A percentile compares a stretch with the other conserved stretches of the same genome.
Evolutionary conservation across 1,284 basidiomycete species (phyloP).

Genomic region (Trametes polyzona): DNA sequence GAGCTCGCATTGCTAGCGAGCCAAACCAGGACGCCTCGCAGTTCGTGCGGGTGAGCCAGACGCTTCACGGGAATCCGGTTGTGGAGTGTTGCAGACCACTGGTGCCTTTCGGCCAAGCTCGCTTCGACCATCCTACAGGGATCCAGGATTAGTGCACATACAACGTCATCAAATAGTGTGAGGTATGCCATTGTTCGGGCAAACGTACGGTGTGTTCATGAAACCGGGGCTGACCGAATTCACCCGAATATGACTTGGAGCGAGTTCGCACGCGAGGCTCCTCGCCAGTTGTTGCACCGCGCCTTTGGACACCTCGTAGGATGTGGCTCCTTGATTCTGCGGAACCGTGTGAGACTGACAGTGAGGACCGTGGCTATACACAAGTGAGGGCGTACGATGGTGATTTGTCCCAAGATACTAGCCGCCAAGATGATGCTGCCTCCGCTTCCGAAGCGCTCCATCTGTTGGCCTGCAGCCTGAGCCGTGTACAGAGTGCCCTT

Average conservation of each 20-base stretch:
- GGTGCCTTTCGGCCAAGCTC: too few relatives aligned
- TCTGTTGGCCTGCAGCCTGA: slow-evolving; percentile 78
- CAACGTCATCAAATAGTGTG: too few relatives aligned
- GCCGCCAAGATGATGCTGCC: slow-evolving; percentile 85
- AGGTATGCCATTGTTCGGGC: slow-evolving; percentile 50
- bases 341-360: too few relatives aligned
- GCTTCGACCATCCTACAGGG: too few relatives aligned
- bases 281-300: slow-evolving; percentile 82
- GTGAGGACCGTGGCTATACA: too few relatives aligned
- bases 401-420: slow-evolving; percentile 79
- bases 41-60: slow-evolving; percentile 75
- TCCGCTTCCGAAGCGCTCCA: slow-evolving; percentile 64
- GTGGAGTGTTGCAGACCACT: too few relatives aligned
- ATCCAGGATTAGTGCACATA: too few relatives aligned
- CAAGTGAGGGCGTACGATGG: too few relatives aligned
- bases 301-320: slow-evolving; percentile 82
- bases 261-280: slow-evolving; percentile 85
- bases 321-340: slow-evolving; percentile 63
- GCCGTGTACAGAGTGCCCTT: slow-evolving; percentile 79
- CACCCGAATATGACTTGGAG: slow-evolving; percentile 68
- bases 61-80: slow-evolving; percentile 76
- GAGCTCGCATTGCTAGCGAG: slow-evolving; percentile 76
- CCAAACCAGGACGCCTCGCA: slow-evolving; percentile 77
- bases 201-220: not conserved
- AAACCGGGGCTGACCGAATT: slow-evolving; percentile 72